phyloP scores from a whole-genome alignment of 768 basidiomycete species.

The Tricholomella constricta region DNA sequence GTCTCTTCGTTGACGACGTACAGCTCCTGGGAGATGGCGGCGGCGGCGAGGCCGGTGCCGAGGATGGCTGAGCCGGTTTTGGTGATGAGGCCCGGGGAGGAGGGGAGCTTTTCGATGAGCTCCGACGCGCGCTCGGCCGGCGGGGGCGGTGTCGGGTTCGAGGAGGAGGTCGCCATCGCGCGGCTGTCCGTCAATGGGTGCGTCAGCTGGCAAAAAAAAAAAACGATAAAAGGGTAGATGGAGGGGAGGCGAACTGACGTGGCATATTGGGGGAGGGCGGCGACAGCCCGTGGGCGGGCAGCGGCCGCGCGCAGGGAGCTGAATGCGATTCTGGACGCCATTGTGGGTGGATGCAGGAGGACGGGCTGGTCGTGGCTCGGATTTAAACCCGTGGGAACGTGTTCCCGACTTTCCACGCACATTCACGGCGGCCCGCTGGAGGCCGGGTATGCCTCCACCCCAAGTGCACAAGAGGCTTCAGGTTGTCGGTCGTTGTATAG shows the following conservation, averaged over 20 bases:
- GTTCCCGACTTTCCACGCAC: conserved; percentile 44
- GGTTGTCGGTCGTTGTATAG: too few relatives aligned
- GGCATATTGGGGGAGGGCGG: conserved; percentile 43
- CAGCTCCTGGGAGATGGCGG: conserved; percentile 95
- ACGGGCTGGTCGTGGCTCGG: conserved; percentile 27
- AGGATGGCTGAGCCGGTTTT: conserved; percentile 94
- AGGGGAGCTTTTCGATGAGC: conserved; percentile 85
- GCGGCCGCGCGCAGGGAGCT: conserved; percentile 64
- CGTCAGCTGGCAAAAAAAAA: not conserved
- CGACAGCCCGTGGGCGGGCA: conserved; percentile 60
- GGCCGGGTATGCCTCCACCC: too few relatives aligned
- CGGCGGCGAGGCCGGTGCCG: conserved; percentile 84
- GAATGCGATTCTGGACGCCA: conserved; percentile 75
- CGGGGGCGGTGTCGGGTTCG: conserved; percentile 72
- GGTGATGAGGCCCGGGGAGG: conserved; percentile 84
- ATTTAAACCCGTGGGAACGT: conserved; percentile 38
- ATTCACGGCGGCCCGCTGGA: too few relatives aligned
- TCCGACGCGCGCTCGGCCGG: conserved; percentile 88
- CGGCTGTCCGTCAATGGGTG: conserved; percentile 45
- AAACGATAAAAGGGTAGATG: too few relatives aligned
- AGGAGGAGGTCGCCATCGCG: conserved; percentile 60
- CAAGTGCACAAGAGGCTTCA: too few relatives aligned
- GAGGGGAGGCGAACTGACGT: conserved; percentile 51
- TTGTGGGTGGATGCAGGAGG: conserved; percentile 39
- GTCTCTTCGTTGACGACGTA: conserved; percentile 98